Evolutionary conservation across 225 moss, liverwort and hornwort genomes (phyloP).

Genomic region (Straminergon stramineum): DNA sequence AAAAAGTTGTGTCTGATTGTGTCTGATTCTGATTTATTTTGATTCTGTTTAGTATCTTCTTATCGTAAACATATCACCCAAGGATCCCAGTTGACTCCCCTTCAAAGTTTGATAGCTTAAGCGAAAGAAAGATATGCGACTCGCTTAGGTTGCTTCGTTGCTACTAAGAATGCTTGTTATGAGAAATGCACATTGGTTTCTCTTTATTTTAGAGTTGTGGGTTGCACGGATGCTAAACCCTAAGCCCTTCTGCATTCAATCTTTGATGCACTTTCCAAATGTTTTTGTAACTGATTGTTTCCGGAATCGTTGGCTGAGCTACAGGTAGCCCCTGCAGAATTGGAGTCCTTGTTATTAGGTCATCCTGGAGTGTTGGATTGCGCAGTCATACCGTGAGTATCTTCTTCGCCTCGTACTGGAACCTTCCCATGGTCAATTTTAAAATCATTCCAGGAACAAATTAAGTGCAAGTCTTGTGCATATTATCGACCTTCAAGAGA

Average conservation of each 20-base stretch:
- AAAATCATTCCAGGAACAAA: background rate
- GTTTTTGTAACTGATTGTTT: background rate
- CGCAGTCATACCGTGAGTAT: slow-evolving; percentile 53
- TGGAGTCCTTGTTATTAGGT: slow-evolving; percentile 24
- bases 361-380: slow-evolving; percentile 31
- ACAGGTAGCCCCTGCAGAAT: slow-evolving; percentile 59
- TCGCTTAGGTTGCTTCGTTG: background rate
- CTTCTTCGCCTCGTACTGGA: background rate
- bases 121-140: background rate
- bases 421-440: background rate
- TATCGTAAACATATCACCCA: background rate
- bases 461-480: background rate
- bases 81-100: background rate
- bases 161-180: background rate
- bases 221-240: background rate
- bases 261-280: background rate
- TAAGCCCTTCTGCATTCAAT: background rate
- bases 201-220: background rate
- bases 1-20: too few species aligned
- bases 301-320: background rate
- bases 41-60: background rate
- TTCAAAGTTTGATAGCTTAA: background rate
- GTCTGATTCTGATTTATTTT: background rate
- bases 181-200: background rate
- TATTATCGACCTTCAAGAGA: background rate